These are phyloP conservation scores for Lumnitzera littorea DNA, from an alignment of 345 rosid species.

Conservation along the genomic window DNA sequence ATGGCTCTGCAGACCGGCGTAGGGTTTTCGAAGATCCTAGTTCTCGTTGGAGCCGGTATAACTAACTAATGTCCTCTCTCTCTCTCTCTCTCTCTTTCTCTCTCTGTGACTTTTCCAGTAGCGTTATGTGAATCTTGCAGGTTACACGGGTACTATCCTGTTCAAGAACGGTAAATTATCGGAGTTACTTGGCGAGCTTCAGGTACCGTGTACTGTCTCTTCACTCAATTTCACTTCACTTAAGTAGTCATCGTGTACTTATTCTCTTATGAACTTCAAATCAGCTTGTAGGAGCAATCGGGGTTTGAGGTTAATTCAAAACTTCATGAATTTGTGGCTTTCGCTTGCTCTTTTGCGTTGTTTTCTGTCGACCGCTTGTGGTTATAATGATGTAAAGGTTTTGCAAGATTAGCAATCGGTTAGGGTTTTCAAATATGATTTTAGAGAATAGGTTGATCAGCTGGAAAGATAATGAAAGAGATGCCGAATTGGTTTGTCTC, in stretches of 20 bases:
- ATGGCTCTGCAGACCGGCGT: conserved; percentile 87
- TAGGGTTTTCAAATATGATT: too few species aligned
- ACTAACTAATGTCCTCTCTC: background rate
- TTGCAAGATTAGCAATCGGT: too few species aligned
- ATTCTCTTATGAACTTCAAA: too few species aligned
- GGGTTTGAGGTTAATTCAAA: background rate
- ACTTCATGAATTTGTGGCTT: too few species aligned
- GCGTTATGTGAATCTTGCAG: conserved; percentile 25
- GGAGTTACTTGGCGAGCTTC: conserved; percentile 64
- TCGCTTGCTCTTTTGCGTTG: too few species aligned
- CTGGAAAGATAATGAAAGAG: too few species aligned
- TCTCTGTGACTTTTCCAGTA: background rate
- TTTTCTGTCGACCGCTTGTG: too few species aligned
- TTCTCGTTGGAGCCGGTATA: conserved; percentile 81
- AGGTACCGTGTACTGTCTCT: conserved; percentile 28
- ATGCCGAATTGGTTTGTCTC: too few species aligned
- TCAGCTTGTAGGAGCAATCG: too few species aligned
- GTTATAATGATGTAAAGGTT: too few species aligned
- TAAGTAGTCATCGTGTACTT: too few species aligned
- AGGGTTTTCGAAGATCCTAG: conserved; percentile 55
- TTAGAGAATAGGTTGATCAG: too few species aligned
- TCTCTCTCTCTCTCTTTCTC: background rate
- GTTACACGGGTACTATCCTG: conserved; percentile 72
- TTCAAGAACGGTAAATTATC: conserved; percentile 79
- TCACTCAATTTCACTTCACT: background rate